phyloP scores from a whole-genome alignment of 1,284 basidiomycete genomes.

The Marasmius sp. region DNA sequence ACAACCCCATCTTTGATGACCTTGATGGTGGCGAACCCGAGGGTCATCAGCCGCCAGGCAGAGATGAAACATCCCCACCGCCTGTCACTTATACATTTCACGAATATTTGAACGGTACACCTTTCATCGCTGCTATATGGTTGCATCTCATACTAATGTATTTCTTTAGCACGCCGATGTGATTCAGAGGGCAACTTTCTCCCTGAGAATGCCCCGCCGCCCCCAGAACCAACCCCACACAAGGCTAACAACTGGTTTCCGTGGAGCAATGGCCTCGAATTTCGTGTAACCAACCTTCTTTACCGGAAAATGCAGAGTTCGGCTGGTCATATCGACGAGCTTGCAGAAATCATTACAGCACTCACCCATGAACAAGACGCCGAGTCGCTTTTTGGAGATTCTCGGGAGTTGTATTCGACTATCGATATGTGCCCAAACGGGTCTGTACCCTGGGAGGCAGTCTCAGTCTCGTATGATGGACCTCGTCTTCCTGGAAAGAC shows the following conservation, averaged over 20 bases:
- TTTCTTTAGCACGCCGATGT: too few relatives aligned
- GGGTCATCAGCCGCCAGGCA: too few relatives aligned
- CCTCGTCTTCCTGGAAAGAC: constrained; percentile 4
- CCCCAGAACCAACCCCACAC: neutral
- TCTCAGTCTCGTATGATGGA: constrained; percentile 16
- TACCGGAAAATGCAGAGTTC: constrained; percentile 15
- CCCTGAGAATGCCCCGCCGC: constrained; percentile 3
- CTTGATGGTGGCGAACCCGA: too few relatives aligned
- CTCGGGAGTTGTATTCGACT: neutral
- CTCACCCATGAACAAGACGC: neutral
- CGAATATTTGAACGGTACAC: too few relatives aligned
- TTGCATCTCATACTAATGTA: too few relatives aligned
- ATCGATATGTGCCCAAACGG: constrained; percentile 16
- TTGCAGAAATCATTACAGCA: constrained; percentile 19
- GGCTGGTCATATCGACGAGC: constrained; percentile 11
- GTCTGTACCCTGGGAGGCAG: constrained; percentile 21
- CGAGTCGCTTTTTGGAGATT: neutral
- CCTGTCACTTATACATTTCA: too few relatives aligned
- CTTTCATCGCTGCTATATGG: too few relatives aligned
- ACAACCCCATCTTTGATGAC: too few relatives aligned
- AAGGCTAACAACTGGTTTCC: constrained; percentile 16
- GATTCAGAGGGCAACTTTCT: constrained; percentile 5
- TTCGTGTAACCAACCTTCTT: constrained; percentile 16
- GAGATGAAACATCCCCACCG: too few relatives aligned
- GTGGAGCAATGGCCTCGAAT: constrained; percentile 16